Conservation (phyloP, 805 yeast species). For the Candida morakotiae region DNA sequence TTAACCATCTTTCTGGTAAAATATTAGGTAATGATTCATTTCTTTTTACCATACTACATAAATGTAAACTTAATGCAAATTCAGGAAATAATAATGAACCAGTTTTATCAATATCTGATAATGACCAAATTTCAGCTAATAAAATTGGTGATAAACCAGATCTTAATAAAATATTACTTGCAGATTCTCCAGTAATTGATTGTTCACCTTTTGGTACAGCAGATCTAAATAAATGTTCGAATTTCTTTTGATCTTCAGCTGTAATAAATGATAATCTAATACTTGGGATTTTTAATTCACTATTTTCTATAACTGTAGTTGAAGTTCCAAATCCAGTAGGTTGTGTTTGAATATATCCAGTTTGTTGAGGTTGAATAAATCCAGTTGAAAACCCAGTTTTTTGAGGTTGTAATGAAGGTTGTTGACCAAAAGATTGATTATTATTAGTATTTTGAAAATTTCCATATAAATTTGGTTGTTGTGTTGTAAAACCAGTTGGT, state of each 20-base stretch:
- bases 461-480: slow-evolving; percentile 14
- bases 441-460: slow-evolving; percentile 4
- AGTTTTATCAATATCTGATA: slow-evolving; percentile 83
- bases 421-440: slow-evolving; percentile 4
- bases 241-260: slow-evolving; percentile 79
- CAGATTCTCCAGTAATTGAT: slow-evolving; percentile 66
- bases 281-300: slow-evolving; percentile 60
- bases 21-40: slow-evolving; percentile 75
- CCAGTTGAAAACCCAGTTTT: slow-evolving; percentile 5
- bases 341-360: slow-evolving; percentile 37
- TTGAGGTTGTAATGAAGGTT: slow-evolving; percentile 11
- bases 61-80: slow-evolving; percentile 85
- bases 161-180: slow-evolving; percentile 73
- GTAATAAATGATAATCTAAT: slow-evolving; percentile 83
- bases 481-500: slow-evolving; percentile 18
- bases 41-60: slow-evolving; percentile 71
- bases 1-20: slow-evolving; percentile 67
- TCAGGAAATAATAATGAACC: slow-evolving; percentile 90
- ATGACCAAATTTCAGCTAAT: slow-evolving; percentile 83
- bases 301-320: slow-evolving; percentile 46
- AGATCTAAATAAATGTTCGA: slow-evolving; percentile 77
- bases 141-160: slow-evolving; percentile 74
- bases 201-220: slow-evolving; percentile 71
- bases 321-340: slow-evolving; percentile 41
- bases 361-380: slow-evolving; percentile 21